These are phyloP conservation scores for Perilla frutescens DNA, from an alignment of 257 asterid genomes.

Conservation along the genomic window DNA sequence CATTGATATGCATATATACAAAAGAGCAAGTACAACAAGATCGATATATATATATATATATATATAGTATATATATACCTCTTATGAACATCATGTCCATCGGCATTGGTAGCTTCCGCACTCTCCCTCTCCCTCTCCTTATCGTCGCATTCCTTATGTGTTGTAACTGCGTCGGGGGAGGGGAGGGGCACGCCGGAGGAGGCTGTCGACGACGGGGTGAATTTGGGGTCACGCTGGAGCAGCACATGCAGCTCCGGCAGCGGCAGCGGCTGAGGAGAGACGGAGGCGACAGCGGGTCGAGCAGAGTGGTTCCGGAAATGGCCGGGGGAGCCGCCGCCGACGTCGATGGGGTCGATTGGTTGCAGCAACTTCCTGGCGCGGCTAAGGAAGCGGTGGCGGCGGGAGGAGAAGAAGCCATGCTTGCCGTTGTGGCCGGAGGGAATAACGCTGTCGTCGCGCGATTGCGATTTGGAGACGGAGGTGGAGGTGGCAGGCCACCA, in stretches of 20 bases:
- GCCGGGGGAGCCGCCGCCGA: neutral
- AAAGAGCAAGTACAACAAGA: too few species aligned
- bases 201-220: conserved; percentile 19
- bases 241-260: conserved; percentile 62
- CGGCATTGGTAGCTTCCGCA: neutral
- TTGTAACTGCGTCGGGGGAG: conserved; percentile 51
- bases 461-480: conserved; percentile 50
- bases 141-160: neutral
- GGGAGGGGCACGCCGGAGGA: conserved; percentile 58
- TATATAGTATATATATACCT: conserved; percentile 32
- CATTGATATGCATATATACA: too few species aligned
- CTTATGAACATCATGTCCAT: conserved; percentile 35
- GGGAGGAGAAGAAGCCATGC: conserved; percentile 45
- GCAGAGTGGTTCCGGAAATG: conserved; percentile 20
- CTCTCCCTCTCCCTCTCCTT: conserved; percentile 36
- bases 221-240: conserved; percentile 49
- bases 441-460: conserved; percentile 59
- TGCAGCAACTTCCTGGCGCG: conserved; percentile 49
- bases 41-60: too few species aligned
- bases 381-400: conserved; percentile 32
- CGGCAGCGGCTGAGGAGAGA: conserved; percentile 75
- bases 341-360: neutral
- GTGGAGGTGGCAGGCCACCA: conserved; percentile 67
- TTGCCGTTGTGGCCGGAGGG: conserved; percentile 31
- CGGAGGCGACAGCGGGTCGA: conserved; percentile 17